A percentile compares a stretch with the other conserved stretches of the same genome.
phyloP scores from a whole-genome alignment of 352 stramenopile species.

The Blastocystis sp. region DNA sequence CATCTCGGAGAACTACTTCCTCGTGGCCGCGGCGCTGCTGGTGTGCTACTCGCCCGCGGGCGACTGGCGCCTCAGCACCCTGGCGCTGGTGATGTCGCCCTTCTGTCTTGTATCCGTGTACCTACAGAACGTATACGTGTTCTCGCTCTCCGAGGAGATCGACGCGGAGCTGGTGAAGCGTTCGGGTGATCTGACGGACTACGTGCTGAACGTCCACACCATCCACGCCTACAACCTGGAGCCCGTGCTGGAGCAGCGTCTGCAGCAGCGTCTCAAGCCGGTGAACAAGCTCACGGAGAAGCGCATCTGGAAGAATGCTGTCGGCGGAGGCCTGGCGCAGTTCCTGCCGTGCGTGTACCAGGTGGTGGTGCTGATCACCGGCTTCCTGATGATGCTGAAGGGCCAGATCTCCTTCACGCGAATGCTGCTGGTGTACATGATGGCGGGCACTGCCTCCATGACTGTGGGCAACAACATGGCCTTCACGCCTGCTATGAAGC shows the following conservation, averaged over 20 bases:
- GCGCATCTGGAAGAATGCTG: neutral
- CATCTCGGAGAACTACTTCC: slow-evolving; percentile 21
- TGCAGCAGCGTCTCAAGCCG: neutral
- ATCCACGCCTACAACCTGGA: slow-evolving; percentile 65
- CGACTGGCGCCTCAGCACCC: slow-evolving; percentile 10
- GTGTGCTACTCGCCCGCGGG: slow-evolving; percentile 12
- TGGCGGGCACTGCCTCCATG: neutral
- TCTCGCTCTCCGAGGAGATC: slow-evolving; percentile 3
- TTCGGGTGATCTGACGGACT: slow-evolving; percentile 59
- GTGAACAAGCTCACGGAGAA: slow-evolving; percentile 14
- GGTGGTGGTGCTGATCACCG: neutral
- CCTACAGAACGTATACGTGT: slow-evolving; percentile 29
- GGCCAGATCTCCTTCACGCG: slow-evolving; percentile 31
- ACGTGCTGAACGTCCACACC: slow-evolving; percentile 65
- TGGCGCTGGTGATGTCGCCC: slow-evolving; percentile 31
- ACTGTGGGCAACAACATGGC: slow-evolving; percentile 57
- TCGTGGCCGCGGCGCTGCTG: neutral
- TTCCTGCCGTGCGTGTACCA: slow-evolving; percentile 19
- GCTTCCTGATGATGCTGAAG: neutral
- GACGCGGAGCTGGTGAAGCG: slow-evolving; percentile 27
- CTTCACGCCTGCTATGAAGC: slow-evolving; percentile 19
- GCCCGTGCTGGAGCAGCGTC: neutral
- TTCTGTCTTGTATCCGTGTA: slow-evolving; percentile 5
- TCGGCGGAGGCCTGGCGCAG: slow-evolving; percentile 15
- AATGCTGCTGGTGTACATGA: slow-evolving; percentile 45